Percentiles rank a stretch among this genome's conserved stretches.
These are phyloP conservation scores for Stachybotrys chlorohalonatus DNA, from an alignment of 2,329 filamentous ascomycete genomes.

Conservation along the genomic window DNA sequence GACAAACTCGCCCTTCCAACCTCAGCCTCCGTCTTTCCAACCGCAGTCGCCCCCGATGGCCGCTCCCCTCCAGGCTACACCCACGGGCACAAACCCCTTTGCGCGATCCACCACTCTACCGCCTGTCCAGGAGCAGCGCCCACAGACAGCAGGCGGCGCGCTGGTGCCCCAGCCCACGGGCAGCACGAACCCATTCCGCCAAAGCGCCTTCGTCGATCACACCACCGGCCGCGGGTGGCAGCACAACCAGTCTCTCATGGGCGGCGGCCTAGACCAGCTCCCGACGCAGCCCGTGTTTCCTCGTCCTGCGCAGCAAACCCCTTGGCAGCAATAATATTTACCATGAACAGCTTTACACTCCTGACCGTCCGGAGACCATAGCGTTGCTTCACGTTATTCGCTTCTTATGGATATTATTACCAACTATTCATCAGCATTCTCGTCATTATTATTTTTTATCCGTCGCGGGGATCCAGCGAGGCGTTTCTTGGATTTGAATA, in stretches of 20 bases:
- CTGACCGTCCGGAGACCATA: no score
- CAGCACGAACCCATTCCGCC: slow-evolving; percentile 89
- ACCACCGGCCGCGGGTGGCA: slow-evolving; percentile 86
- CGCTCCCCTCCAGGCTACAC: slow-evolving; percentile 35
- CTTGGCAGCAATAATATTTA: slow-evolving; percentile 45
- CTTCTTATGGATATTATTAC: not conserved
- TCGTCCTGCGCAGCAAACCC: slow-evolving; percentile 56
- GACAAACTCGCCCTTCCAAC: slow-evolving; percentile 33
- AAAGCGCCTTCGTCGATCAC: slow-evolving; percentile 84
- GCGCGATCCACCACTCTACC: slow-evolving; percentile 32
- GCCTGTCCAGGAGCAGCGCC: slow-evolving; percentile 28
- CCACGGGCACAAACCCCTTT: slow-evolving; percentile 53
- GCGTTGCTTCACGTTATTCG: not conserved
- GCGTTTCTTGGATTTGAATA: slow-evolving; percentile 15
- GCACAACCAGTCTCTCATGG: slow-evolving; percentile 65
- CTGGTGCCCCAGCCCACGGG: slow-evolving; percentile 72
- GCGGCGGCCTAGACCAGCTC: slow-evolving; percentile 71
- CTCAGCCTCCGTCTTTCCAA: slow-evolving; percentile 24
- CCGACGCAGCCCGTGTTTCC: slow-evolving; percentile 81
- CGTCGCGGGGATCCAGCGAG: slow-evolving; percentile 17
- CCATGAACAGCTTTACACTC: not conserved
- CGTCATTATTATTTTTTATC: not conserved
- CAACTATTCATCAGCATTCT: not conserved
- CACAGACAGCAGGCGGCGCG: slow-evolving; percentile 34
- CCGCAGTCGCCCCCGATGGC: slow-evolving; percentile 8